Evolutionary conservation across 1,284 basidiomycete species (phyloP).

Genomic region (Fomitopsis palustris): DNA sequence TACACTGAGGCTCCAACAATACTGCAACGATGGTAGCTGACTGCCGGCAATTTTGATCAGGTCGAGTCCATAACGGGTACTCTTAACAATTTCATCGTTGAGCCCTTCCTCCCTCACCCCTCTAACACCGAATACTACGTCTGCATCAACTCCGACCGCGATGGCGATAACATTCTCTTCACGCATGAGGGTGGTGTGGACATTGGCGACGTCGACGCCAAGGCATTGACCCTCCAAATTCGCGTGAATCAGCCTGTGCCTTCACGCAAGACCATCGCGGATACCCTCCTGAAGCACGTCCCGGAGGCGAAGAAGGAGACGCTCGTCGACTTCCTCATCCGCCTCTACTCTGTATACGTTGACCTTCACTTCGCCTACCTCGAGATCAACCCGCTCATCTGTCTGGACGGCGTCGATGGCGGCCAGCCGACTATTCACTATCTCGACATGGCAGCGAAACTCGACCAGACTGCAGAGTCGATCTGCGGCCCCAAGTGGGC

Average conservation of each 20-base stretch:
- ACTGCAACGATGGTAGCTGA: constrained; percentile 1
- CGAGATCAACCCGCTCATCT: constrained; percentile 98
- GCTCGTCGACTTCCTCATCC: constrained; percentile 90
- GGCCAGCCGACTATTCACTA: constrained; percentile 86
- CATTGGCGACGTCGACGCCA: constrained; percentile 97
- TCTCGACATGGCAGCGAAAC: constrained; percentile 99
- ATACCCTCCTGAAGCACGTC: constrained; percentile 77
- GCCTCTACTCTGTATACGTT: constrained; percentile 96
- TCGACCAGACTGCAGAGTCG: constrained; percentile 98
- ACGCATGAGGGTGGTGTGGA: constrained; percentile 99
- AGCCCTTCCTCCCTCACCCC: constrained; percentile 96
- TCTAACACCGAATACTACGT: constrained; percentile 97
- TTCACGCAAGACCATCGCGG: constrained; percentile 70
- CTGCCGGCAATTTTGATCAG: constrained; percentile 36
- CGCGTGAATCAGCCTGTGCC: constrained; percentile 82
- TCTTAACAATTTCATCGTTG: constrained; percentile 96
- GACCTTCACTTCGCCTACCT: constrained; percentile 98
- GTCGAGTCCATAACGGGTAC: constrained; percentile 94
- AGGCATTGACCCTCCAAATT: constrained; percentile 89
- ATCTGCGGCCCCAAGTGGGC: constrained; percentile 99
- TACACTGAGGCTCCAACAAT: too few species aligned
- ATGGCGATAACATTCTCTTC: constrained; percentile 97
- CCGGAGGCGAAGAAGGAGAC: constrained; percentile 81
- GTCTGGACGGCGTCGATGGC: constrained; percentile 79
- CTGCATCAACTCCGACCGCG: constrained; percentile 94